Evolutionary conservation across 257 asterid genomes (phyloP).

Genomic region (Mitragyna speciosa): DNA sequence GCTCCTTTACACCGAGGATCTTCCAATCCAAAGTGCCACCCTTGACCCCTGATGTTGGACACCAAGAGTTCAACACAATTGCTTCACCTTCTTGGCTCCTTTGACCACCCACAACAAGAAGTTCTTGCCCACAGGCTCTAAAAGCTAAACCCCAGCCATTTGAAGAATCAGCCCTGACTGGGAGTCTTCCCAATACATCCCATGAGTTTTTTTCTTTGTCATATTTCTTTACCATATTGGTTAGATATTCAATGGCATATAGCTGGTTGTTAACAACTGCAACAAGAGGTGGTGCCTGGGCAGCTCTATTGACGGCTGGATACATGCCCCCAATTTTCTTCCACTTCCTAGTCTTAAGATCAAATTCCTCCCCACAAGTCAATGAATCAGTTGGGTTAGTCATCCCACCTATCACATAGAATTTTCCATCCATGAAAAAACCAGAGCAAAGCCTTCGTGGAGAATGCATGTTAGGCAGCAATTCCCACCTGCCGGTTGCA

Average conservation of each 20-base stretch:
- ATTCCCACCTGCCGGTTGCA: conserved; percentile 66
- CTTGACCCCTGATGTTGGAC: conserved; percentile 52
- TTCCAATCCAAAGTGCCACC: conserved; percentile 70
- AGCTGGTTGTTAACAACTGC: conserved; percentile 77
- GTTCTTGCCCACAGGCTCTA: conserved; percentile 66
- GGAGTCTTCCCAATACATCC: conserved; percentile 77
- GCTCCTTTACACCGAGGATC: conserved; percentile 72
- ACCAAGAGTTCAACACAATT: conserved; percentile 68
- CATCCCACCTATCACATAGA: conserved; percentile 89
- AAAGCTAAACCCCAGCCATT: conserved; percentile 97
- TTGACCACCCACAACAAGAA: conserved; percentile 90
- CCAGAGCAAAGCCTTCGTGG: conserved; percentile 86
- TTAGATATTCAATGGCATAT: conserved; percentile 70
- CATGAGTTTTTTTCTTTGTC: conserved; percentile 55
- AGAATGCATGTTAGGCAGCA: conserved; percentile 75
- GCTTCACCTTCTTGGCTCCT: conserved; percentile 89
- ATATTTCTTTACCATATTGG: conserved; percentile 84
- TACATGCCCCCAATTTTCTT: conserved; percentile 72
- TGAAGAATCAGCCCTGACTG: conserved; percentile 77
- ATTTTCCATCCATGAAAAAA: conserved; percentile 74
- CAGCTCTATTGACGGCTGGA: conserved; percentile 76
- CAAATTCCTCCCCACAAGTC: conserved; percentile 83
- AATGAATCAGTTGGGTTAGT: conserved; percentile 63
- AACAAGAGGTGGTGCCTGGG: conserved; percentile 93
- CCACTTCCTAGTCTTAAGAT: conserved; percentile 69